phyloP scores from a whole-genome alignment of 2,329 filamentous ascomycete species.

The Lachnellula suecica region DNA sequence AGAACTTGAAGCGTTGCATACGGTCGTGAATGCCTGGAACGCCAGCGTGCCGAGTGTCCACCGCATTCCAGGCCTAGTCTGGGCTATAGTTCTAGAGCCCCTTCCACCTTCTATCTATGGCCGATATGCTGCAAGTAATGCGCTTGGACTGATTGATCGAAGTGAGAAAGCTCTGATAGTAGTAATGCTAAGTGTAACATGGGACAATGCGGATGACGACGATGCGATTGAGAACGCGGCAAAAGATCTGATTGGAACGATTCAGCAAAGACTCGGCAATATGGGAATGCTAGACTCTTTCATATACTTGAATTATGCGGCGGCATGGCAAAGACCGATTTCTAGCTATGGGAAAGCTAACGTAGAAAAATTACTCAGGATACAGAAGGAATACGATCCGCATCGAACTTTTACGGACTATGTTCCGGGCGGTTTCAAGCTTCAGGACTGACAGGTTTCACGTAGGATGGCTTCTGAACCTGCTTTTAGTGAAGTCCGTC shows the following conservation, averaged over 20 bases:
- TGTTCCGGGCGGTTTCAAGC: constrained; percentile 11
- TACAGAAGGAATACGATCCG: constrained; percentile 25
- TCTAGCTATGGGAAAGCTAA: constrained; percentile 41
- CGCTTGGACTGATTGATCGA: background rate
- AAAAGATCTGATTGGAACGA: background rate
- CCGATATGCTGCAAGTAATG: background rate
- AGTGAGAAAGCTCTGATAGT: background rate
- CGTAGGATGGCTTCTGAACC: no score
- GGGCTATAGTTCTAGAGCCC: background rate
- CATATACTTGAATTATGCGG: constrained; percentile 47
- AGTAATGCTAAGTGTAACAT: background rate
- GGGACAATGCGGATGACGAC: background rate
- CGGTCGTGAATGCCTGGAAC: background rate
- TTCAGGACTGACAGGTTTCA: background rate
- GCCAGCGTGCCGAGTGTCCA: background rate
- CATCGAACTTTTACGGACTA: constrained; percentile 35
- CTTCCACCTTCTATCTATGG: background rate
- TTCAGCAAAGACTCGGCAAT: background rate
- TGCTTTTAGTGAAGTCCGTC: no score
- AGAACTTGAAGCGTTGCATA: background rate
- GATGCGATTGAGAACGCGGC: background rate
- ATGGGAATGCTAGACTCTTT: background rate
- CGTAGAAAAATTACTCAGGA: constrained; percentile 31
- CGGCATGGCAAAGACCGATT: constrained; percentile 40
- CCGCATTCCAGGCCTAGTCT: background rate